These are phyloP conservation scores for Kwoniella botswanensis DNA, from an alignment of 768 basidiomycete species.

Conservation along the genomic window DNA sequence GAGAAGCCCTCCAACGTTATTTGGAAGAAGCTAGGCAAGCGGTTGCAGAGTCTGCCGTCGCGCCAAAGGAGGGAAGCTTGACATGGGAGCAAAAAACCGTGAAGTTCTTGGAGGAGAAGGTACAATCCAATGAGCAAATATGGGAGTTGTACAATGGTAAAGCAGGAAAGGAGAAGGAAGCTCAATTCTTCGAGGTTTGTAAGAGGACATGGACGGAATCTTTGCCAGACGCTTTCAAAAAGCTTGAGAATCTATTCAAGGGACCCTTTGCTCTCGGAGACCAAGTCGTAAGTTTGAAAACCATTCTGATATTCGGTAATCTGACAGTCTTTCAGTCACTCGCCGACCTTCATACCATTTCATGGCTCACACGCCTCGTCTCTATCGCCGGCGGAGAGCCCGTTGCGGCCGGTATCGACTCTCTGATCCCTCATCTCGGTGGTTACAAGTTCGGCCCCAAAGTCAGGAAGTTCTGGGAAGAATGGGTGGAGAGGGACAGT, in stretches of 20 bases:
- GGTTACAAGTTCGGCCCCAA: slow-evolving; percentile 62
- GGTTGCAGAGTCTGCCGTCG: slow-evolving; percentile 11
- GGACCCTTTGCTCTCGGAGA: slow-evolving; percentile 65
- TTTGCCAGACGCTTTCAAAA: slow-evolving; percentile 53
- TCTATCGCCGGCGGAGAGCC: slow-evolving; percentile 65
- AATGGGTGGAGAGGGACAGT: slow-evolving; percentile 68
- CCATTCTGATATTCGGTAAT: neutral
- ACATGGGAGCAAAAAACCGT: slow-evolving; percentile 52
- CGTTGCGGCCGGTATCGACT: slow-evolving; percentile 43
- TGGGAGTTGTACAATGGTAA: slow-evolving; percentile 51
- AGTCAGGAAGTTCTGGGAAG: slow-evolving; percentile 75
- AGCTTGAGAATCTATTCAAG: slow-evolving; percentile 51
- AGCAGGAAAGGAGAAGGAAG: slow-evolving; percentile 42
- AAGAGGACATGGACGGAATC: slow-evolving; percentile 54
- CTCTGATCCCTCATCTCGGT: slow-evolving; percentile 64
- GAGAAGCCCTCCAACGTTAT: slow-evolving; percentile 63
- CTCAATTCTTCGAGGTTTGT: slow-evolving; percentile 56
- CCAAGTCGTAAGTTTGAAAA: slow-evolving; percentile 63
- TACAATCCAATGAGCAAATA: slow-evolving; percentile 50
- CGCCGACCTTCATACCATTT: slow-evolving; percentile 78
- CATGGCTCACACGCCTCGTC: slow-evolving; percentile 72
- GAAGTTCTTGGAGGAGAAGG: slow-evolving; percentile 55
- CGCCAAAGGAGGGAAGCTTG: slow-evolving; percentile 20
- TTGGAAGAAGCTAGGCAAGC: slow-evolving; percentile 63
- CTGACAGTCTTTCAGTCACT: slow-evolving; percentile 61